These are phyloP conservation scores for Aspergillus brasiliensis DNA, from an alignment of 2,329 filamentous ascomycete species.

Conservation along the genomic window DNA sequence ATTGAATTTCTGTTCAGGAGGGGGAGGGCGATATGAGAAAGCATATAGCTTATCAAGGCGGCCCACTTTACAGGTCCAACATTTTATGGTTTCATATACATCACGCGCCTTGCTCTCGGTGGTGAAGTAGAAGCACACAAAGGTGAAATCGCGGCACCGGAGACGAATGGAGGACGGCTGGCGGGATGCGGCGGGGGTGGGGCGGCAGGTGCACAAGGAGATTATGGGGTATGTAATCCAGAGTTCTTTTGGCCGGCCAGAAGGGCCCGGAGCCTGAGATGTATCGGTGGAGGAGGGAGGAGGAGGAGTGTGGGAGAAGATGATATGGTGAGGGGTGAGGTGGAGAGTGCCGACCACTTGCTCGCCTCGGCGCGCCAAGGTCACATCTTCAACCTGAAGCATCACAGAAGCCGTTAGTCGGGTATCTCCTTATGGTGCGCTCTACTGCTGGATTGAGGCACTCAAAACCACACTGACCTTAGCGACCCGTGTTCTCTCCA, in stretches of 20 bases:
- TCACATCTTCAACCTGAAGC: slow-evolving; percentile 57
- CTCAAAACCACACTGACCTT: slow-evolving; percentile 34
- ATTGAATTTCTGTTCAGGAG: slow-evolving; percentile 71
- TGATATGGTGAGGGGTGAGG: slow-evolving; percentile 65
- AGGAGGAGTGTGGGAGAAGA: slow-evolving; percentile 61
- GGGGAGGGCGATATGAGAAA: slow-evolving; percentile 78
- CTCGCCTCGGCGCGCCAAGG: slow-evolving; percentile 58
- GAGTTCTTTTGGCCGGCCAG: slow-evolving; percentile 65
- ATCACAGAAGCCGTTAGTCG: slow-evolving; percentile 7
- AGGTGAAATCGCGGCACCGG: slow-evolving; percentile 90
- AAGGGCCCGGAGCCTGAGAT: slow-evolving; percentile 43
- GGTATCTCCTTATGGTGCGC: background rate
- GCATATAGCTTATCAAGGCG: slow-evolving; percentile 88
- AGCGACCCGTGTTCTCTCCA: slow-evolving; percentile 50
- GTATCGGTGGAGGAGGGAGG: slow-evolving; percentile 36
- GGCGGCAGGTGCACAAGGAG: slow-evolving; percentile 74
- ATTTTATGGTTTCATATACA: slow-evolving; percentile 82
- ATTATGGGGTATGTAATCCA: slow-evolving; percentile 98
- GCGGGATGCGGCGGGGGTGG: slow-evolving; percentile 68
- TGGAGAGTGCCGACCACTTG: slow-evolving; percentile 63
- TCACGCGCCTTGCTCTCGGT: slow-evolving; percentile 75
- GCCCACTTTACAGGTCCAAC: slow-evolving; percentile 77
- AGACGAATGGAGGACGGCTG: slow-evolving; percentile 81
- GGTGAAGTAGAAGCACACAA: slow-evolving; percentile 84
- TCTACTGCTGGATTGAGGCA: background rate